Base-by-base conservation (phyloP, 306 rosid species). In the Vigna nakashimae region DNA sequence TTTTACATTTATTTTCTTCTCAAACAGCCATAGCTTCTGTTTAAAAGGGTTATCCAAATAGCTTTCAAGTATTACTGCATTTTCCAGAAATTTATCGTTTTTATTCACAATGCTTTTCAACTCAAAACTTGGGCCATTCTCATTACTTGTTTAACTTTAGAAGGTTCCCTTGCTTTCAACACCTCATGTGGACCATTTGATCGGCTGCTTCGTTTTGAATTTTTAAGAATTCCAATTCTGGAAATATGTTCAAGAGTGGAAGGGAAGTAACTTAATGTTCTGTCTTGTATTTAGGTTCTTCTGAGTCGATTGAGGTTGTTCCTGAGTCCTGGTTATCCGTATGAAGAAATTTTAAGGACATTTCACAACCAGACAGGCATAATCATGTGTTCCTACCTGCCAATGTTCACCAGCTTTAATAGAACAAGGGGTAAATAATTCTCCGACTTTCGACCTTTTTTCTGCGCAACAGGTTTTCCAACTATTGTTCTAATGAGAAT, bases 301-400 rank as follows among this genome's bases (percentile, higher is more conserved):
- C 77, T 92, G 60, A 92, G 91, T 71, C 95, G 97, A 22, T 22
- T 92, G 87, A 86, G 97, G 69, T 81, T 92, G 83, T 92, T 92
- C 88, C 86, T 92, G 75, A 92, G 95, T 83, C 95, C 95, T 46
- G 97, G 97, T 6, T 92, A 92, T 85, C 97, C 97, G 0, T 92
- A 92, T 49, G 97, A 92, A 84, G 97, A 92, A 49, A 92, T 92
- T 32, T 79, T 92, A 74, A 87, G 88, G 55, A 87, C 95, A 11
- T 92, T 88, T 76, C 97, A 92, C 82, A 92, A 92, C 46, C 97
- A 92, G 86, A 90, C 97, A 7, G 87, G 84, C 83, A 88, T 92
- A 49, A 1, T 90, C 65, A 92, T 92, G 97, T 92, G 97, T 84
- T 92, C 97, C 3, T 92, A 82, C 82, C 90, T 92, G 5, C 97